Evolutionary conservation across 768 basidiomycete species (phyloP).

Genomic region (Rhodotorula graminis): DNA sequence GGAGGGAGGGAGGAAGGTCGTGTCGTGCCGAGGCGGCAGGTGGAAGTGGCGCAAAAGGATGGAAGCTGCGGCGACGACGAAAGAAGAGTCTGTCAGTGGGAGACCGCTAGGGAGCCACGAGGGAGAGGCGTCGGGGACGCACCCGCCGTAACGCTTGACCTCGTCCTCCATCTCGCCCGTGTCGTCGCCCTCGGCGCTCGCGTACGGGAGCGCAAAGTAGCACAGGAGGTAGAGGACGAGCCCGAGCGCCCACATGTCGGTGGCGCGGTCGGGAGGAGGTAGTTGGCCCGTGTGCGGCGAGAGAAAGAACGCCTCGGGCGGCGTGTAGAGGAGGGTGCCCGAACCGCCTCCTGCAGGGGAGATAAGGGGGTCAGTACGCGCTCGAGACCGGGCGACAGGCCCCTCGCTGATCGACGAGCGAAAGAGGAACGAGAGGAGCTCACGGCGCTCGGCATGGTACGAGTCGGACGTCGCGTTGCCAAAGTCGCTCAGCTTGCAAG

Average conservation of each 20-base stretch:
- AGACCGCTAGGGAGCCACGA: no score
- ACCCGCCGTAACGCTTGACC: constrained; percentile 47
- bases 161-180: constrained; percentile 44
- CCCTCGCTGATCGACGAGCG: no score
- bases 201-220: constrained; percentile 48
- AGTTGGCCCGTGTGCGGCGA: constrained; percentile 6
- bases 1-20: constrained; percentile 27
- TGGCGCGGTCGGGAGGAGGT: constrained; percentile 46
- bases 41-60: constrained; percentile 2
- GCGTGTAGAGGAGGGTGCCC: constrained; percentile 32
- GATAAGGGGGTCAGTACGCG: no score
- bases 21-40: constrained; percentile 5
- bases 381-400: no score
- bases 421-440: constrained; percentile 14
- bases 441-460: constrained; percentile 43
- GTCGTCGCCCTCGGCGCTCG: constrained; percentile 42
- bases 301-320: constrained; percentile 21
- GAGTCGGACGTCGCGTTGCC: constrained; percentile 45
- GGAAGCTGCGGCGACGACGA: constrained; percentile 3
- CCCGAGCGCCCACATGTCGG: constrained; percentile 49
- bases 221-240: constrained; percentile 49
- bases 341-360: constrained; percentile 21
- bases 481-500: constrained; percentile 48
- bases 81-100: no score
- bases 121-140: neutral